Evolutionary conservation across 805 yeast genomes (phyloP).

Genomic region (Yarrowia sp.): DNA sequence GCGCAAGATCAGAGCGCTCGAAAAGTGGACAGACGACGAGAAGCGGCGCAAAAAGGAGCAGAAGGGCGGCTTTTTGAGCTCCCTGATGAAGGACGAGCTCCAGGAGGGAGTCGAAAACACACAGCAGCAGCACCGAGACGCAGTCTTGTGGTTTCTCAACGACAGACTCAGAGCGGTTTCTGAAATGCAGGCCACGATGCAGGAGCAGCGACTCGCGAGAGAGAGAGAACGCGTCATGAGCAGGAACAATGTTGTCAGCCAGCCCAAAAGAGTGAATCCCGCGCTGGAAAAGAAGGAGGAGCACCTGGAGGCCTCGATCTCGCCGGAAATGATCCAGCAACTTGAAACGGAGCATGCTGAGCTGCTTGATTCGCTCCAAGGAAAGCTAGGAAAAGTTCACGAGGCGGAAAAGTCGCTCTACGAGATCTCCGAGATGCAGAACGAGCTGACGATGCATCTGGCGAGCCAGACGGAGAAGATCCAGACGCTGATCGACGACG

Average conservation of each 20-base stretch:
- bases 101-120: conserved; percentile 36
- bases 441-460: conserved; percentile 71
- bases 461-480: conserved; percentile 71
- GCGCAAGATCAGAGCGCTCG: conserved; percentile 35
- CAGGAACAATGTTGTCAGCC: conserved; percentile 26
- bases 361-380: conserved; percentile 41
- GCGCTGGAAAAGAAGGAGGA: neutral
- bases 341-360: conserved; percentile 41
- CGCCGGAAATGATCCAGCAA: conserved; percentile 34
- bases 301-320: neutral
- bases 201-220: conserved; percentile 39
- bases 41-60: conserved; percentile 30
- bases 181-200: conserved; percentile 39
- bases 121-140: conserved; percentile 39
- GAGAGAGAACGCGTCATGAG: conserved; percentile 34
- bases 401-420: conserved; percentile 43
- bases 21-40: conserved; percentile 33
- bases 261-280: neutral
- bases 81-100: conserved; percentile 34
- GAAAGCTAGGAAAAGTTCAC: conserved; percentile 40
- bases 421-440: conserved; percentile 73
- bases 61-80: conserved; percentile 18
- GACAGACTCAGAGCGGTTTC: conserved; percentile 37
- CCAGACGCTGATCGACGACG: conserved; percentile 59
- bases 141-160: conserved; percentile 42